phyloP scores from a whole-genome alignment of 768 basidiomycete genomes.

The Sutorius australiensis region DNA sequence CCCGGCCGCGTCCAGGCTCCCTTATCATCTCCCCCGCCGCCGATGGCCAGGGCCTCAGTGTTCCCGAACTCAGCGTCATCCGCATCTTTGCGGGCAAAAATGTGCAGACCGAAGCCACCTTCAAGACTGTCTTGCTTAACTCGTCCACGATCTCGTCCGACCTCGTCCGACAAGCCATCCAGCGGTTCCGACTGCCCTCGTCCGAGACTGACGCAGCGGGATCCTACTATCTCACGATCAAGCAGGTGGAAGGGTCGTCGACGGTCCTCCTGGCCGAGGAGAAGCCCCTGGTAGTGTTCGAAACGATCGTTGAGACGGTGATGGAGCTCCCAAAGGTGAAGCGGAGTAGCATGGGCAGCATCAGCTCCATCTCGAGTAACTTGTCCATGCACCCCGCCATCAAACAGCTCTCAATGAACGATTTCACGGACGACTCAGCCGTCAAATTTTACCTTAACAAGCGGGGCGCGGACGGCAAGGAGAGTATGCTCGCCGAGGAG shows the following conservation, averaged over 20 bases:
- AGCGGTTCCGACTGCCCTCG: constrained; percentile 81
- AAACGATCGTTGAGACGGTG: constrained; percentile 77
- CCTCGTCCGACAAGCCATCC: constrained; percentile 87
- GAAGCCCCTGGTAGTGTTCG: constrained; percentile 86
- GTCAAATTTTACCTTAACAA: constrained; percentile 96
- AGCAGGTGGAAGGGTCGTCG: constrained; percentile 86
- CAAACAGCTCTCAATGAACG: constrained; percentile 90
- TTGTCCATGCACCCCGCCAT: constrained; percentile 95
- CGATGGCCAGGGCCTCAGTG: constrained; percentile 57
- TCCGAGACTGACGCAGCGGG: constrained; percentile 49
- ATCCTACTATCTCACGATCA: constrained; percentile 87
- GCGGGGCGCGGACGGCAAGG: constrained; percentile 41
- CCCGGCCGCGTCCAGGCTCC: constrained; percentile 72
- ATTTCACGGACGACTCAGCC: constrained; percentile 94
- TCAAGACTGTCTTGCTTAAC: constrained; percentile 96
- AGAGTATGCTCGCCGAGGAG: constrained; percentile 44
- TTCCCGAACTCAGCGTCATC: constrained; percentile 89
- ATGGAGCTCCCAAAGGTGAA: constrained; percentile 84
- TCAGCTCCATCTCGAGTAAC: constrained; percentile 90
- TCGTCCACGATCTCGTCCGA: constrained; percentile 79
- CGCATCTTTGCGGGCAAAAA: constrained; percentile 93
- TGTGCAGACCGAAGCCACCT: constrained; percentile 91
- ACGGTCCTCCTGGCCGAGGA: constrained; percentile 69
- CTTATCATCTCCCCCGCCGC: constrained; percentile 61
- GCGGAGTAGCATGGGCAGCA: constrained; percentile 88